phyloP scores from a whole-genome alignment of 169 alveolate species.

The Plasmodium coatneyi region DNA sequence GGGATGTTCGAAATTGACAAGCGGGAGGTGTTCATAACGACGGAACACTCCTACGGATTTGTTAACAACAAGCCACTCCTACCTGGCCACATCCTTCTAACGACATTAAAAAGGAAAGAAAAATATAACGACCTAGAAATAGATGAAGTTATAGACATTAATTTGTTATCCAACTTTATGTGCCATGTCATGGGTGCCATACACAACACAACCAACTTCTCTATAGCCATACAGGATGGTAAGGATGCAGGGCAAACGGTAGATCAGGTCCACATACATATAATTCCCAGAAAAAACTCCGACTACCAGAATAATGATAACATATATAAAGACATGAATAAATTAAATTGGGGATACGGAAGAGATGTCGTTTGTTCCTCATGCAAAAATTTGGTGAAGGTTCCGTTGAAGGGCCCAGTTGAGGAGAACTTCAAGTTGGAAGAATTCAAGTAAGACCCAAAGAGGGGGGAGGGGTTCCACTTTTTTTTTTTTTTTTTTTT shows the following conservation, averaged over 20 bases:
- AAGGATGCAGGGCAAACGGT: constrained; percentile 93
- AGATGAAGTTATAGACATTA: constrained; percentile 66
- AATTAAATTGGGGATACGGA: constrained; percentile 76
- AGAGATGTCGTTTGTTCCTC: constrained; percentile 36
- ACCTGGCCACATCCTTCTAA: constrained; percentile 84
- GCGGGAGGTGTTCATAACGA: constrained; percentile 80
- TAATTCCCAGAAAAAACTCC: constrained; percentile 85
- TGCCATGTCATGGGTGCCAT: constrained; percentile 55
- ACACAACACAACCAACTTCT: constrained; percentile 22
- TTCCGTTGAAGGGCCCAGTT: background rate
- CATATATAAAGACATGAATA: constrained; percentile 82
- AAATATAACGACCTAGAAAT: constrained; percentile 55
- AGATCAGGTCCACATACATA: constrained; percentile 91
- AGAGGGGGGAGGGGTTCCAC: background rate
- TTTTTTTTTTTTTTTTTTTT: background rate
- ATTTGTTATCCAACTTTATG: constrained; percentile 66
- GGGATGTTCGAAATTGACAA: constrained; percentile 77
- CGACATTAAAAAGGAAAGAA: constrained; percentile 79
- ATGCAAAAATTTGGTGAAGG: constrained; percentile 26
- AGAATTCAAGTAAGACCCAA: constrained; percentile 53
- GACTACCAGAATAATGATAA: constrained; percentile 85
- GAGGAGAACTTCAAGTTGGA: constrained; percentile 58
- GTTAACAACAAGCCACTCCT: constrained; percentile 82
- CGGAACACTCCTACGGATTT: constrained; percentile 78
- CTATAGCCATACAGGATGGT: constrained; percentile 88